Base-by-base conservation (phyloP, 2,329 filamentous ascomycete species). In the Lecanosticta acicola region DNA sequence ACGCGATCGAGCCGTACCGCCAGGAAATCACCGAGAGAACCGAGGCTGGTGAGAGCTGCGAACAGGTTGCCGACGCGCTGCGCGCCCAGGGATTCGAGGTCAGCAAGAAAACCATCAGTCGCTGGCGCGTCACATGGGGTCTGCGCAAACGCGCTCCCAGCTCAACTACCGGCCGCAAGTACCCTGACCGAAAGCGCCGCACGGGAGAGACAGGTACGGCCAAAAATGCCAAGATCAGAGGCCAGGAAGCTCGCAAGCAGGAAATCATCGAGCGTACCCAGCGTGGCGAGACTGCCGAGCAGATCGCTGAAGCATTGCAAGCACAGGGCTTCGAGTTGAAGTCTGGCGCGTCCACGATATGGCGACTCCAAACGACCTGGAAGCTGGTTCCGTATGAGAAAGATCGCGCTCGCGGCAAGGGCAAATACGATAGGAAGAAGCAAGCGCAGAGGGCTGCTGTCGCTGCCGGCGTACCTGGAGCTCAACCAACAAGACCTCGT, bases 291-390 rank as follows among this genome's bases (percentile, higher is more conserved):
- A 51, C 47, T 18, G 56, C 58, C 5, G 55, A 59, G 39, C 46
- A 60, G 37, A 59, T 60, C 17, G 51, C 52, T 14, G 53, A 43
- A 14, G 50, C 52, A 11, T 39, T 59, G n/a, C 40, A 51, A 32
- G 50, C 51, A 19, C 39, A 54, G 32, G 58, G 56, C 19, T 41
- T 49, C 13, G 43, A 48, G 10, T 35, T 60, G 32, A 55, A 52
- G 37, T 51, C 46, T 16, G 57, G 55, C 9, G 41, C 48, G 2
- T 52, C 47, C 17, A 57, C 58, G 3, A 48, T 60, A 9, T 57
- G 41, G 39, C 42, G 58, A 16, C 46, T 60, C 3, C 54, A 57
- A 39, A 59, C 58, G 13, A 50, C 41, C 29, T 60, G 56, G 56
- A 49, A 52, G 2, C 33, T 60, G 21, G 53, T 60, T 11, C 50